phyloP scores from a whole-genome alignment of 2,329 filamentous ascomycete genomes.

The Fusarium verticillioides region DNA sequence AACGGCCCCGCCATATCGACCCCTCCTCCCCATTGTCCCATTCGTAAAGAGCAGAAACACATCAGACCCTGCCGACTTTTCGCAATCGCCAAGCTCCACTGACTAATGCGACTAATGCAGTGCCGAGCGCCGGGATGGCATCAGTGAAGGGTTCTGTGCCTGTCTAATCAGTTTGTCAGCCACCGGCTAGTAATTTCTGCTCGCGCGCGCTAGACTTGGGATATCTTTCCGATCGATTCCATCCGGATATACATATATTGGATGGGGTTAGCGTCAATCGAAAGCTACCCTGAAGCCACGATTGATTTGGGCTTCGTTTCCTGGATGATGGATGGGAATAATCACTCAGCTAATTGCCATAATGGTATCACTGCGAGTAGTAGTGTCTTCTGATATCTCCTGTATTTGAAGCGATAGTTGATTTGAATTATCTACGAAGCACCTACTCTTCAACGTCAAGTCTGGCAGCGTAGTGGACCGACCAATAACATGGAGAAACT shows the following conservation, averaged over 20 bases:
- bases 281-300: neutral
- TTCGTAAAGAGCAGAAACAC: conserved; percentile 1
- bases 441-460: neutral
- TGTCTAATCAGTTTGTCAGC: neutral
- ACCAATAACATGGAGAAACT: neutral
- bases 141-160: conserved; percentile 6
- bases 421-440: neutral
- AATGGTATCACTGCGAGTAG: neutral
- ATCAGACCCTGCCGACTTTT: conserved; percentile 14
- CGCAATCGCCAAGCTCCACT: conserved; percentile 20
- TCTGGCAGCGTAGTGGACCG: neutral
- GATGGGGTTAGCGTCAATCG: neutral
- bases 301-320: neutral
- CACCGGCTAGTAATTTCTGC: neutral
- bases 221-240: neutral
- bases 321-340: neutral
- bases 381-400: neutral
- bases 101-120: conserved; percentile 32
- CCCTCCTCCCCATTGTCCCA: conserved; percentile 7
- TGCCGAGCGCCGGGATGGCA: neutral
- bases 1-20: conserved; percentile 18
- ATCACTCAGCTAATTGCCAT: neutral
- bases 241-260: conserved; percentile 1
- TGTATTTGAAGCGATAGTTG: too few relatives aligned
- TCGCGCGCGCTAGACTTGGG: conserved; percentile 5